Evolutionary conservation across 176 grass and related monocot genomes (phyloP), one percentile per base, ranked within the genome.

Genomic region (Microstegium vimineum): DNA sequence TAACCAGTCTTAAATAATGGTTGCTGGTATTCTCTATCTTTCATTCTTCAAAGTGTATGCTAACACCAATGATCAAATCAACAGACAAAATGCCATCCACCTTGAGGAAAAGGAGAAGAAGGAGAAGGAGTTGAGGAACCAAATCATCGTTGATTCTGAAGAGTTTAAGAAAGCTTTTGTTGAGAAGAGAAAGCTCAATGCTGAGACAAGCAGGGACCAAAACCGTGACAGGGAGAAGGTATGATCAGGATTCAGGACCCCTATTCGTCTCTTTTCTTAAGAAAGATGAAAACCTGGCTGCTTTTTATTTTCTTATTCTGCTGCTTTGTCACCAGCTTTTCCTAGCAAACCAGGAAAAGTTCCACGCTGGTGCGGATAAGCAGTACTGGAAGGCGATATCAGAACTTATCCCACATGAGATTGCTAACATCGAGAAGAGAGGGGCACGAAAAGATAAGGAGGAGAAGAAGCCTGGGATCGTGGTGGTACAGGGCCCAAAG

Each of bases 381-480:
- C 93, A 96, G 68, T 96, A 96, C 86, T 96, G 93, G 93, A 96
- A 96, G 68, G 93, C 90, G n/a, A 96, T 93, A 84, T 92, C 90
- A 7, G 93, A 96, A 68, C 86, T 96, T 20, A 90, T 96, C 80
- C 93, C 93, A 11, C 90, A 96, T 3, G 93, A 96, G 86, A 96
- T 96, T 72, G 90, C 88, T 26, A 90, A 89, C 83, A 96, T 96
- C 25, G 93, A 96, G 80, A 96, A 89, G 86, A 90, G 87, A n/a
- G 84, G 90, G 17, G 71, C 70, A 1, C 93, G 84, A 83, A 96
- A 95, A 65, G 90, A 90, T 25, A 86, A 95, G 82, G 93, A 94
- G 72, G 91, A 93, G 34, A 95, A 88, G 76, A 96, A 91, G 71
- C 88, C 90, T 18, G 83, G 88, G 30, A 83, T 96, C 74, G 75